phyloP scores from a whole-genome alignment of 176 grass and related monocot genomes.

The Avena atlantica region DNA sequence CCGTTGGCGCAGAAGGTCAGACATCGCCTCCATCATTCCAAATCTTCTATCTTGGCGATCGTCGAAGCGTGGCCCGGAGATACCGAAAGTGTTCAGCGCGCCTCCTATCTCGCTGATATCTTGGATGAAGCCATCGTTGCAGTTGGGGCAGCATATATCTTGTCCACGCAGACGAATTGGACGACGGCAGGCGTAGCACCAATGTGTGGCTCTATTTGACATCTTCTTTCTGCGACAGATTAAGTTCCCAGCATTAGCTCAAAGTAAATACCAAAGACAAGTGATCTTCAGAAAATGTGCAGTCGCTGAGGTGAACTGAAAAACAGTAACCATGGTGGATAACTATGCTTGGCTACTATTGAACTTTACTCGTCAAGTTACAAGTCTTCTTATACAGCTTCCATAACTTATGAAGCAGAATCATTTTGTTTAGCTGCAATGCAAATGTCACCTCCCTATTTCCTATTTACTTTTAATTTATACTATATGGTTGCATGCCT shows the following conservation, averaged over 20 bases:
- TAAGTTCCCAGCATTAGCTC: constrained; percentile 8
- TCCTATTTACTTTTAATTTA: not conserved
- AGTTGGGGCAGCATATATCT: constrained; percentile 74
- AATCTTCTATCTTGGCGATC: constrained; percentile 45
- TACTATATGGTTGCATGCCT: not conserved
- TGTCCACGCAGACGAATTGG: constrained; percentile 55
- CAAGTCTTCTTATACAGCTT: not conserved
- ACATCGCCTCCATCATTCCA: constrained; percentile 83
- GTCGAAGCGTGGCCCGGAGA: constrained; percentile 47
- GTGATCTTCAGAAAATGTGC: not conserved
- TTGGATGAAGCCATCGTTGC: constrained; percentile 88
- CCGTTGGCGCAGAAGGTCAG: constrained; percentile 58
- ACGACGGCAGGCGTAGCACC: constrained; percentile 83
- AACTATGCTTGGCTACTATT: not conserved
- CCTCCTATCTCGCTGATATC: constrained; percentile 78
- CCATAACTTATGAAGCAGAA: not conserved
- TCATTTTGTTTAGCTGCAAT: not conserved
- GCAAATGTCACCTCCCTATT: constrained; percentile 10
- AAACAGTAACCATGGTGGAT: constrained; percentile 5
- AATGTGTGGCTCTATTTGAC: constrained; percentile 91
- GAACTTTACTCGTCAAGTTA: not conserved
- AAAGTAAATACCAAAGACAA: not conserved
- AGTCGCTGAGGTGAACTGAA: not conserved
- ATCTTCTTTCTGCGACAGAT: constrained; percentile 51
- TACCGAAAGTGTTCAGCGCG: constrained; percentile 57